Base-by-base conservation (phyloP, 352 stramenopile genomes). In the Phytophthora europaea region DNA sequence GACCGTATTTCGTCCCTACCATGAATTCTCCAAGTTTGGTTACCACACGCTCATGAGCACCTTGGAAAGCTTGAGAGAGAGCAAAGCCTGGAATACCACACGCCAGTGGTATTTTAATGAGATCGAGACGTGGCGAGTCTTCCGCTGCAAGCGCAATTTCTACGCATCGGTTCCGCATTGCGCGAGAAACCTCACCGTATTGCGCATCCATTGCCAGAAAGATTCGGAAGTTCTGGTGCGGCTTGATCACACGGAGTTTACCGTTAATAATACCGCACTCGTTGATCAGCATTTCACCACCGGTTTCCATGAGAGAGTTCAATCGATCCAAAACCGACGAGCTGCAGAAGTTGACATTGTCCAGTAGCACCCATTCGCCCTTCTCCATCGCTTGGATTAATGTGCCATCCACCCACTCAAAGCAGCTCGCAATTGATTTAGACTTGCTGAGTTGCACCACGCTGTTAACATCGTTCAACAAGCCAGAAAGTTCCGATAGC, bases 91-190 rank as follows among this genome's bases (percentile, higher is more conserved):
- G 85, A 63, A 95, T 78, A n/a, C 85, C 86, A 43, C 82, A 77
- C 1, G 88, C 71, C 13, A 78, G 56, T 1, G 88, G 76, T 16
- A 97, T 85, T 33, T 84, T 85, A 7, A 93, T 79, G n/a, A 94
- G 65, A 61, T 95, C 90, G 3, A 93, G 64, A 40, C 83, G 76
- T 63, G 86, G 74, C 31, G 82, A 74, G 8, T 93, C 85, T 1
- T 85, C 67, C 2, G 80, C 67, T 3, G 80, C 48, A 34, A 97
- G 70, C 1, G 85, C 96, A 45, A 99, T 93, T 82, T 99, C 98
- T 23, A 99, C 92, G 82, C 99, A 99, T 33, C 99, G 94, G 81
- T 99, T 99, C 63, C 99, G 87, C 98, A 99, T 99, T 12, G 99
- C 98, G 57, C 98, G 95, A 20, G 97, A 99, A 13, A 99, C 93